Evolutionary conservation across 768 basidiomycete species (phyloP), one percentile per base, ranked within the genome.

Genomic region (Trametes villosa): DNA sequence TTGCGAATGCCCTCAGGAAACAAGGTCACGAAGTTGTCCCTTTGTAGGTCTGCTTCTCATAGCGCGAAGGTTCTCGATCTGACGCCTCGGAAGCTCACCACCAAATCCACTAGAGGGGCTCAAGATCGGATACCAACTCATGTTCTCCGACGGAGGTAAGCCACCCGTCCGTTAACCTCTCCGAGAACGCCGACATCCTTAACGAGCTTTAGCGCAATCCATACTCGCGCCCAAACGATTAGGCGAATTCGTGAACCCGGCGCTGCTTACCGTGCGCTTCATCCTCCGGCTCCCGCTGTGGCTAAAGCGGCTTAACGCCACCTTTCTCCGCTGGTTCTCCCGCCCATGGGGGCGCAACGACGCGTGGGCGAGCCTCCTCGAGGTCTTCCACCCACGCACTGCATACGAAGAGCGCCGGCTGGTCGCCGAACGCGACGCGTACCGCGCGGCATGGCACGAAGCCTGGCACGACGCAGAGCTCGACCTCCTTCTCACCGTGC

Each of bases 1-100:
- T 69, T 13, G 69, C 70, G 2, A 71, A 76, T 20, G 74, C 77
- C 3, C 59, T 81, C 31, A 60, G 12, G 41, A 67, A 72, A 50
- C 71, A 74, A 44, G 79, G 79, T 1, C 76, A 81, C 27, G 73
- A 79, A 33, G 70, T 81, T 29, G 66, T 79, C 2, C 63, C 76
- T 8, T 78, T 80, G 78, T 78, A 57, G 58, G 62, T 30, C 29
- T 15, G 18, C n/a, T n/a, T n/a, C n/a, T n/a, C n/a, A 8, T 52
- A 29, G 17, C 33, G 26, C 15, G 9, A n/a, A 31, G n/a, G 38
- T 9, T 8, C 17, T 6, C 15, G 9, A 22, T 36, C 30, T 47
- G 41, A 47, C 24, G 27, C 18, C 18, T 13, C n/a, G 29, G 13
- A 50, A 53, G 13, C 17, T 49, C 65, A 61, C 75, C 69, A 4